Conservation (phyloP, 2,329 filamentous ascomycete genomes). For the Xylaria sp. region DNA sequence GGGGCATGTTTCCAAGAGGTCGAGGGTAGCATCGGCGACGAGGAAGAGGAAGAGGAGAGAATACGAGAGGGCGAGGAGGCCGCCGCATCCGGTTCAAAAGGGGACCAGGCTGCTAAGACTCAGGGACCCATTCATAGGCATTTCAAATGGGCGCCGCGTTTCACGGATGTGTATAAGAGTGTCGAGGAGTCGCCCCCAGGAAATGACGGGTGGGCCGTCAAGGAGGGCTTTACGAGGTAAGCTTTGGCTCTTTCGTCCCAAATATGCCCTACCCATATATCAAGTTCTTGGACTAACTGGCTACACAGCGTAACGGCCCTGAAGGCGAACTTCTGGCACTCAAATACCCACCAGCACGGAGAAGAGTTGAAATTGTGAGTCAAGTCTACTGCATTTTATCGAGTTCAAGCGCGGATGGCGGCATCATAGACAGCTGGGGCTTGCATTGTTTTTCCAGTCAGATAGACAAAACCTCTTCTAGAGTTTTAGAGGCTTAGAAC, state of each 20-base stretch:
- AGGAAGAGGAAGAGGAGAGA: slow-evolving; percentile 71
- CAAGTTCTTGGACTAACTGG: slow-evolving; percentile 6
- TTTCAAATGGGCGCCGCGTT: slow-evolving; percentile 92
- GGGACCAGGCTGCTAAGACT: slow-evolving; percentile 41
- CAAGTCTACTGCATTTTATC: slow-evolving; percentile 34
- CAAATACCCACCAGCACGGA: slow-evolving; percentile 61
- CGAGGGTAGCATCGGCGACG: slow-evolving; percentile 64
- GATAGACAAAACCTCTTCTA: slow-evolving; percentile 20
- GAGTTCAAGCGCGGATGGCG: slow-evolving; percentile 20
- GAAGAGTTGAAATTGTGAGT: slow-evolving; percentile 85
- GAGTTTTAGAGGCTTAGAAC: slow-evolving; percentile 1
- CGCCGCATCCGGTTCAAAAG: slow-evolving; percentile 32
- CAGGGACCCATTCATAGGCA: slow-evolving; percentile 73
- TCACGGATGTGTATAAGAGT: slow-evolving; percentile 83
- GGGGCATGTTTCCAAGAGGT: slow-evolving; percentile 84
- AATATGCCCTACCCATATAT: background rate
- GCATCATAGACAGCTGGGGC: slow-evolving; percentile 25
- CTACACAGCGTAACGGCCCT: slow-evolving; percentile 77
- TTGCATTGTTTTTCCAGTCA: slow-evolving; percentile 18
- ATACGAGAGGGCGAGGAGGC: slow-evolving; percentile 65
- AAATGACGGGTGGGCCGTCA: slow-evolving; percentile 92
- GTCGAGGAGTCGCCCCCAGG: slow-evolving; percentile 79
- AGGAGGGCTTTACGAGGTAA: slow-evolving; percentile 83
- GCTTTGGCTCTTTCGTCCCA: slow-evolving; percentile 27
- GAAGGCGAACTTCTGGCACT: slow-evolving; percentile 90